phyloP scores from a whole-genome alignment of 495 filamentous ascomycete genomes.

The Barbatosphaeria neglecta region DNA sequence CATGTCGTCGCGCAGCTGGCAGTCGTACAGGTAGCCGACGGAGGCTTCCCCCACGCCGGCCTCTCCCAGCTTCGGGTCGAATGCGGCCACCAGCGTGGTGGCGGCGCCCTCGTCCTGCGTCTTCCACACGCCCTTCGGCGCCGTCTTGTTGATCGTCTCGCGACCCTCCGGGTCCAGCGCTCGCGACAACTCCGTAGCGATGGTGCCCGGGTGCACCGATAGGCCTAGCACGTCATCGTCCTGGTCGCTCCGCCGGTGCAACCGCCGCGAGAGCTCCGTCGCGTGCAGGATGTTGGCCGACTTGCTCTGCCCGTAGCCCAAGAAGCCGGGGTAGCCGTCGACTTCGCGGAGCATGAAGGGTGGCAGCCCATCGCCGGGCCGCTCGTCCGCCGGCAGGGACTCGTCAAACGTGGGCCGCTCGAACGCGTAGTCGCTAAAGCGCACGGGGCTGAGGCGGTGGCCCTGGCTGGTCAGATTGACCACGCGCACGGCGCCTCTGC shows the following conservation, averaged over 20 bases:
- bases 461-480: conserved; percentile 36
- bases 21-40: conserved; percentile 1
- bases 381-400: conserved; percentile 26
- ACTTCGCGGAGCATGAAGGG: conserved; percentile 21
- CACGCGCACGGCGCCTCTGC: conserved; percentile 27
- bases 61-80: conserved; percentile 28
- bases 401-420: conserved; percentile 12
- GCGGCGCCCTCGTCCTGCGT: conserved; percentile 40
- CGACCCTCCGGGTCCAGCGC: conserved; percentile 26
- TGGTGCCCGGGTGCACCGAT: conserved; percentile 7
- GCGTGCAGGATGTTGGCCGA: conserved; percentile 43
- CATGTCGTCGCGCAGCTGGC: conserved; percentile 1
- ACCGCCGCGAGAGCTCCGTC: not conserved
- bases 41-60: conserved; percentile 8
- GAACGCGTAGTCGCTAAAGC: conserved; percentile 50
- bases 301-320: conserved; percentile 48
- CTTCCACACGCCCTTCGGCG: conserved; percentile 31
- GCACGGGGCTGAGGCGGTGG: conserved; percentile 38
- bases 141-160: conserved; percentile 24
- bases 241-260: not conserved
- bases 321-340: conserved; percentile 41
- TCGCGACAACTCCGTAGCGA: conserved; percentile 27
- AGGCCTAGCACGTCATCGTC: not conserved
- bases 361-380: conserved; percentile 11
- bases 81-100: conserved; percentile 45